Percentiles rank a stretch among this genome's conserved stretches.
phyloP scores from a whole-genome alignment of 495 filamentous ascomycete species.

The Hyaloscypha variabilis region DNA sequence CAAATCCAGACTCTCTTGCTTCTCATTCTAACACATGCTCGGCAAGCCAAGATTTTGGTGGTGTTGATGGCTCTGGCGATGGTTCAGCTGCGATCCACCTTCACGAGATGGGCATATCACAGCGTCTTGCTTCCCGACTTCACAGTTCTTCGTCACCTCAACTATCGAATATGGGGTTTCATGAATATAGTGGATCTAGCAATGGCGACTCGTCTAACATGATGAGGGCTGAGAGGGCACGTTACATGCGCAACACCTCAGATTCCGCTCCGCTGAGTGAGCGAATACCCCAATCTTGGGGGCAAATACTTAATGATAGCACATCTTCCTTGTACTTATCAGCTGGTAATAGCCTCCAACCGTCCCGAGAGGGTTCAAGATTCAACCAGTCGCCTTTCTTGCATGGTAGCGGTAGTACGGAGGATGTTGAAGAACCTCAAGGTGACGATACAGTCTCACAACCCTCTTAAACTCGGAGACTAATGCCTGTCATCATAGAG shows the following conservation, averaged over 20 bases:
- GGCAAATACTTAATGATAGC: constrained; percentile 8
- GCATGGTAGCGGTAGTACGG: constrained; percentile 1
- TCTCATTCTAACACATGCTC: constrained; percentile 17
- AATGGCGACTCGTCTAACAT: constrained; percentile 6
- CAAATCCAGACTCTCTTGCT: neutral
- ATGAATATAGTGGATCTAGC: constrained; percentile 22
- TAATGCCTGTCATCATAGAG: neutral
- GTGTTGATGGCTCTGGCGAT: constrained; percentile 30
- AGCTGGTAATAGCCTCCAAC: constrained; percentile 16
- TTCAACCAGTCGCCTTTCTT: constrained; percentile 17
- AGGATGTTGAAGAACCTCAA: neutral
- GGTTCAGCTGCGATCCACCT: constrained; percentile 15
- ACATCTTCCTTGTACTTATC: constrained; percentile 25
- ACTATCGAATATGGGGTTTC: constrained; percentile 25
- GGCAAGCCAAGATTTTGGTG: constrained; percentile 27
- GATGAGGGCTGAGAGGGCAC: constrained; percentile 8
- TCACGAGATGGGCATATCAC: constrained; percentile 30
- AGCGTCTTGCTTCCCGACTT: constrained; percentile 20
- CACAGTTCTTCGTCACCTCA: constrained; percentile 24
- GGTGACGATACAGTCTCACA: neutral
- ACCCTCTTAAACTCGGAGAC: neutral
- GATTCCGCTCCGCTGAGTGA: constrained; percentile 24
- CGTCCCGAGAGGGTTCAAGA: constrained; percentile 17
- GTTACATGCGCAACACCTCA: constrained; percentile 20
- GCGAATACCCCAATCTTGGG: constrained; percentile 21